Base-by-base conservation (phyloP, 768 basidiomycete species). In the Pisolithus albus region DNA sequence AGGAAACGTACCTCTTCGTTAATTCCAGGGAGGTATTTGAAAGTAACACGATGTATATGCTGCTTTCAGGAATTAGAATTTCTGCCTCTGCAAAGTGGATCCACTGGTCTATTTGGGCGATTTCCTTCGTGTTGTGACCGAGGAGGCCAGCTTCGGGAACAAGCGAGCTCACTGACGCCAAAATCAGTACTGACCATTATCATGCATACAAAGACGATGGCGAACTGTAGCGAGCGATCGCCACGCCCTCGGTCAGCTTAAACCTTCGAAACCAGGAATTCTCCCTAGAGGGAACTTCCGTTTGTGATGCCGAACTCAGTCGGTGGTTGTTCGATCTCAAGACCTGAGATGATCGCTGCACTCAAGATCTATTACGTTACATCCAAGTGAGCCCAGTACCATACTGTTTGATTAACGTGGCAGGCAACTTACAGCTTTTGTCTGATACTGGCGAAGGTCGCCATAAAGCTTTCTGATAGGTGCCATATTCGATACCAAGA, bases 191-290 rank as follows among this genome's bases (percentile, higher is more conserved):
- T 3, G 23, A 43, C 26, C 23, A 7, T 8, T 44, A 15, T 21
- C n/a, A 10, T 5, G 7, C 13, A 5, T 5, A 15, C 28, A 11
- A 5, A 4, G 18, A 32, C 7, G 16, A 7, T 6, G 2, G 18
- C 34, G 2, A 34, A 55, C 61, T 7, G 19, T 63, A 60, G 23
- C 53, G 60, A 1, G 61, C 56, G 8, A 62, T 63, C 5, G 52
- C 15, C 1, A 49, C 4, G 1, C 61, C 56, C 40, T 63, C 58
- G 2, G 28, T 42, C 23, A 63, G 38, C 34, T 26, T 52, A 37
- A 55, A 62, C 37, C 45, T 19, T 60, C 58, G 39, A 63, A 63
- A 7, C 56, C 24, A 3, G 61, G 58, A 10, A 60, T 49, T 36
- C 60, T 63, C 1, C 59, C 59, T 9, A 60, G 53, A 2, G 50